Evolutionary conservation across 768 basidiomycete species (phyloP).

Genomic region (Filobasidium floriforme): DNA sequence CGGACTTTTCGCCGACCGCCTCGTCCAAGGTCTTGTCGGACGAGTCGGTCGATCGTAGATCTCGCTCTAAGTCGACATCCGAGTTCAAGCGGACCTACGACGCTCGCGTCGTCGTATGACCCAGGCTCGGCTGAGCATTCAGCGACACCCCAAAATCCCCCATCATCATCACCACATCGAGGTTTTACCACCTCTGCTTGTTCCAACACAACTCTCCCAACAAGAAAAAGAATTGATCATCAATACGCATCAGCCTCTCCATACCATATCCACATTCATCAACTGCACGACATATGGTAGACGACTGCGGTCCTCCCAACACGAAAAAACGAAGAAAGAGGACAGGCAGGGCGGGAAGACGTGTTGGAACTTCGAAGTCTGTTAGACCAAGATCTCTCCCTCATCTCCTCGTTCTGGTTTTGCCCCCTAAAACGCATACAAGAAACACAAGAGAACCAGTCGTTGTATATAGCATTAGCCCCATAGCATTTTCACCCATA

Average conservation of each 20-base stretch:
- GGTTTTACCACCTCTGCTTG: not conserved
- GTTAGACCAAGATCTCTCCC: no score
- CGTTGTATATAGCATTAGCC: conserved; percentile 5
- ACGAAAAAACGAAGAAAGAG: not conserved
- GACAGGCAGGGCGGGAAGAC: no score
- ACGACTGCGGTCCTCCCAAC: conserved; percentile 2
- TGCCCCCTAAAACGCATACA: not conserved
- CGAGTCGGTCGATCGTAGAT: not conserved
- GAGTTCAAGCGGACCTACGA: not conserved
- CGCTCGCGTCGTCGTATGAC: conserved; percentile 3
- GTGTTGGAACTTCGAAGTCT: no score
- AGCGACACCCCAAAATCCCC: not conserved
- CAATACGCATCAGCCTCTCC: not conserved
- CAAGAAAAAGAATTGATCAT: not conserved
- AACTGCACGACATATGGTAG: conserved; percentile 2
- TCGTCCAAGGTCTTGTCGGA: not conserved
- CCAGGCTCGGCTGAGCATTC: not conserved
- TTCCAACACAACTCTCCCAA: not conserved
- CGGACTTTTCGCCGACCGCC: not conserved
- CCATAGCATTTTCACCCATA: not conserved
- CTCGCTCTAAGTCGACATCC: not conserved
- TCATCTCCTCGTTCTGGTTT: no score
- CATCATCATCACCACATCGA: not conserved
- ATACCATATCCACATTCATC: conserved; percentile 1
- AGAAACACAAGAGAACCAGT: not conserved